Evolutionary conservation across 345 rosid species (phyloP).

Genomic region (Pelargonium nanum): DNA sequence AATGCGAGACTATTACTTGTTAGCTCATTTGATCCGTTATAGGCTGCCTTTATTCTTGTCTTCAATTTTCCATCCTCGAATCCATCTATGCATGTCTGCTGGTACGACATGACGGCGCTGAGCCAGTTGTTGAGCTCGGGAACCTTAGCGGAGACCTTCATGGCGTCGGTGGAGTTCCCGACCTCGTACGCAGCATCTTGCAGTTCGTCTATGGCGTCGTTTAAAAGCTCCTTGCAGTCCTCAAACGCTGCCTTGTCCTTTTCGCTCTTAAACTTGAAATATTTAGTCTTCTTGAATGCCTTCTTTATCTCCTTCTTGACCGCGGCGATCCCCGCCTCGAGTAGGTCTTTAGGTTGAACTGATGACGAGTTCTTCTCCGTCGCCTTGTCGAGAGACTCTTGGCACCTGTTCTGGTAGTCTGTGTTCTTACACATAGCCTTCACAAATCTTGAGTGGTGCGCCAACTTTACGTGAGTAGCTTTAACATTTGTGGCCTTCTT

Average conservation of each 20-base stretch:
- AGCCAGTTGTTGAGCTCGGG: conserved; percentile 53
- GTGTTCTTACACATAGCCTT: conserved; percentile 41
- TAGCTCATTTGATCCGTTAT: conserved; percentile 33
- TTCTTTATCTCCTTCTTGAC: conserved; percentile 24
- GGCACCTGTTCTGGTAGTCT: conserved; percentile 39
- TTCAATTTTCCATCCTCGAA: conserved; percentile 62
- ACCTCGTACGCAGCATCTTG: conserved; percentile 15
- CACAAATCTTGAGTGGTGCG: conserved; percentile 29
- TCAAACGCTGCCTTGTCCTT: conserved; percentile 49
- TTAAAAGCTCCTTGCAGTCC: conserved; percentile 44
- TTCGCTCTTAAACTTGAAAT: conserved; percentile 24
- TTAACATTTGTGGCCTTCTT: too few relatives aligned
- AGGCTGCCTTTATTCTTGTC: conserved; percentile 32
- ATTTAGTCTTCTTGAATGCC: conserved; percentile 24
- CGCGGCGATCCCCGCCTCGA: conserved; percentile 43
- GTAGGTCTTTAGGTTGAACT: conserved; percentile 33
- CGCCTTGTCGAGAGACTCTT: conserved; percentile 28
- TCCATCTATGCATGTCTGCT: conserved; percentile 66
- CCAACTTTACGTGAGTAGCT: too few relatives aligned
- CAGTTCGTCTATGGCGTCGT: conserved; percentile 51
- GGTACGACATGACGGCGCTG: conserved; percentile 77
- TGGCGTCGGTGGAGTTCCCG: conserved; percentile 15
- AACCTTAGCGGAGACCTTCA: conserved; percentile 13
- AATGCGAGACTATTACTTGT: conserved; percentile 79
- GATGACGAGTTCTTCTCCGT: conserved; percentile 13